Evolutionary conservation across 2,329 filamentous ascomycete genomes (phyloP).

Genomic region (Colletotrichum sp.): DNA sequence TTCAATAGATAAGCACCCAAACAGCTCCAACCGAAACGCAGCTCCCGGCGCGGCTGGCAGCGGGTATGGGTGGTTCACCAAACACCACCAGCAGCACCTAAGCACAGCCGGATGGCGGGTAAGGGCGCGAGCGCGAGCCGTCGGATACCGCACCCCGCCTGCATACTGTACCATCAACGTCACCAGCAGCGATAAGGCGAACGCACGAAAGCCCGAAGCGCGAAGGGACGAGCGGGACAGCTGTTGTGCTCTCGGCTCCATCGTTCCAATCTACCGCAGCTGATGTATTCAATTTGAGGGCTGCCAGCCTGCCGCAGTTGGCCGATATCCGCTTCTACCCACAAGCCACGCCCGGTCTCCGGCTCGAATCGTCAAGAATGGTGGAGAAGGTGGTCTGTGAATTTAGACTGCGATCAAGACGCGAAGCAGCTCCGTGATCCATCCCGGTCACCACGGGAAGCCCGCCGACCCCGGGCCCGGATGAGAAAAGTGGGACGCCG

Average conservation of each 20-base stretch:
- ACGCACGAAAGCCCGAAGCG: neutral
- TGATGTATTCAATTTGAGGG: neutral
- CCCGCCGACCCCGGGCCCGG: neutral
- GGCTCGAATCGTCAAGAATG: too few species aligned
- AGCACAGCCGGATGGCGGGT: neutral
- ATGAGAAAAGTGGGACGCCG: neutral
- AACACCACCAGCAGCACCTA: neutral
- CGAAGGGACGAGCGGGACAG: neutral
- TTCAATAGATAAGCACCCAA: neutral
- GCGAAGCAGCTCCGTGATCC: neutral
- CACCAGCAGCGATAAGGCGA: neutral
- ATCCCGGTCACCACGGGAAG: neutral
- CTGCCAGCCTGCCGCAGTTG: neutral
- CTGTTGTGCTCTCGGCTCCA: neutral
- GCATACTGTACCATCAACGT: neutral
- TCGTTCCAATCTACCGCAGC: neutral
- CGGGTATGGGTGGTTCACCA: neutral
- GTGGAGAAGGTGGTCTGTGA: accelerated
- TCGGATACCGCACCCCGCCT: neutral
- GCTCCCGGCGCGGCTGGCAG: neutral
- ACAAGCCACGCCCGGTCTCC: too few species aligned
- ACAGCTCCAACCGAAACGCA: neutral
- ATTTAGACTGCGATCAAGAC: too few species aligned
- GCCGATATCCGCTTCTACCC: neutral
- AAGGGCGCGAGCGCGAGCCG: neutral